Evolutionary conservation across 2,329 filamentous ascomycete genomes (phyloP).

Genomic region (Zasmidium citrigriseum): DNA sequence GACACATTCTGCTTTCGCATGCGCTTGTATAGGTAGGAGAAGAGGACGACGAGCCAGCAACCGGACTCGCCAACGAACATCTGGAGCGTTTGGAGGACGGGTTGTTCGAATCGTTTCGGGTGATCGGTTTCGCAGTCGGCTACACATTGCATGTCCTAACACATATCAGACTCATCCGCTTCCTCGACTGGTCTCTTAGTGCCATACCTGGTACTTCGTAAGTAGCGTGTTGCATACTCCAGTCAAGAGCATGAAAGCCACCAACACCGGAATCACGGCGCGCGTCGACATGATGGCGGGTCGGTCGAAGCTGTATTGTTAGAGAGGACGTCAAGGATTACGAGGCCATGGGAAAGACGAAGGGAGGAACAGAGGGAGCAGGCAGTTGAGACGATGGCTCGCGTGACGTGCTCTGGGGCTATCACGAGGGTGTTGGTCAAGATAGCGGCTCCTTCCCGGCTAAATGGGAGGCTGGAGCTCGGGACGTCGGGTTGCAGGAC

Average conservation of each 20-base stretch:
- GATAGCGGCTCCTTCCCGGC: conserved; percentile 5
- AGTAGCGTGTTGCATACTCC: conserved; percentile 96
- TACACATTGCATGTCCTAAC: conserved; percentile 93
- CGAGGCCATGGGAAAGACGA: neutral
- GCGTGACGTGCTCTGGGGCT: conserved; percentile 7
- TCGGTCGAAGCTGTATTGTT: neutral
- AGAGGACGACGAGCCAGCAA: conserved; percentile 86
- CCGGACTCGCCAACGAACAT: conserved; percentile 98
- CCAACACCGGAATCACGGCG: conserved; percentile 76
- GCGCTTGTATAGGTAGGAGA: conserved; percentile 64
- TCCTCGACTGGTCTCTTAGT: neutral
- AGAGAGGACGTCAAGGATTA: neutral
- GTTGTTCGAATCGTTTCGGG: conserved; percentile 81
- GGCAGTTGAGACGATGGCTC: neutral
- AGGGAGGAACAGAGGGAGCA: neutral
- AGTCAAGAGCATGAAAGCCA: conserved; percentile 94
- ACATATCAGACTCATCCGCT: conserved; percentile 16
- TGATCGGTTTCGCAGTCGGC: conserved; percentile 77
- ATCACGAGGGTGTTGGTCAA: neutral
- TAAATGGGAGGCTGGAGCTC: neutral
- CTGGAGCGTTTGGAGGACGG: conserved; percentile 90
- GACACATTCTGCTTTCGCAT: conserved; percentile 13
- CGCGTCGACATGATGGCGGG: conserved; percentile 57
- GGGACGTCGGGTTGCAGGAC: neutral
- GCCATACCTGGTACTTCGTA: conserved; percentile 85